Evolutionary conservation across 1,284 basidiomycete species (phyloP).

Genomic region (Boletus semigastroideus): DNA sequence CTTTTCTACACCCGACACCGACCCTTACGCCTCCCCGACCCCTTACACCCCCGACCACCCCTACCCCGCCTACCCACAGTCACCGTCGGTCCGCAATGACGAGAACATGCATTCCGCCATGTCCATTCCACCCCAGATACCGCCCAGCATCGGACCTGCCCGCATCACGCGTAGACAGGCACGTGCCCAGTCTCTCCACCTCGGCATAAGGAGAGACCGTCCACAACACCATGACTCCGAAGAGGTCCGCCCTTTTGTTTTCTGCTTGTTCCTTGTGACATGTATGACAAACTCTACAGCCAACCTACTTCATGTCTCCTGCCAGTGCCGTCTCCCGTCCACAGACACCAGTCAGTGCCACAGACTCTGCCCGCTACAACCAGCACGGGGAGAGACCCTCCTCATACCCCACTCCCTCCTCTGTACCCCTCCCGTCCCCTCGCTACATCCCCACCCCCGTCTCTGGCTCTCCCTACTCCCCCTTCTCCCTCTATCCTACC

Average conservation of each 20-base stretch:
- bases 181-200: constrained; percentile 40
- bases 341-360: constrained; percentile 39
- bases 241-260: constrained; percentile 32
- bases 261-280: neutral
- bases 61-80: constrained; percentile 32
- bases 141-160: constrained; percentile 55
- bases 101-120: constrained; percentile 31
- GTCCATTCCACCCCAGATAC: constrained; percentile 40
- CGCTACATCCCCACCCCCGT: constrained; percentile 35
- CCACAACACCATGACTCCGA: constrained; percentile 32
- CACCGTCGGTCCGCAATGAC: constrained; percentile 29
- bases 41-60: constrained; percentile 36
- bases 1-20: constrained; percentile 34
- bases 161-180: constrained; percentile 48
- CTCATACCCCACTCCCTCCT: constrained; percentile 19
- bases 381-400: constrained; percentile 24
- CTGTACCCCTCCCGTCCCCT: constrained; percentile 29
- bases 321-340: constrained; percentile 41
- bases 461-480: constrained; percentile 33
- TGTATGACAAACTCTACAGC: constrained; percentile 19
- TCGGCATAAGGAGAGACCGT: constrained; percentile 33
- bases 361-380: constrained; percentile 31
- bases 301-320: constrained; percentile 33
- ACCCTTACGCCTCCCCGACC: constrained; percentile 38
- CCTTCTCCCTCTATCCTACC: constrained; percentile 35